Evolutionary conservation across 352 stramenopile genomes (phyloP), one percentile per base, ranked within the genome.

Genomic region (Phytophthora citricola): DNA sequence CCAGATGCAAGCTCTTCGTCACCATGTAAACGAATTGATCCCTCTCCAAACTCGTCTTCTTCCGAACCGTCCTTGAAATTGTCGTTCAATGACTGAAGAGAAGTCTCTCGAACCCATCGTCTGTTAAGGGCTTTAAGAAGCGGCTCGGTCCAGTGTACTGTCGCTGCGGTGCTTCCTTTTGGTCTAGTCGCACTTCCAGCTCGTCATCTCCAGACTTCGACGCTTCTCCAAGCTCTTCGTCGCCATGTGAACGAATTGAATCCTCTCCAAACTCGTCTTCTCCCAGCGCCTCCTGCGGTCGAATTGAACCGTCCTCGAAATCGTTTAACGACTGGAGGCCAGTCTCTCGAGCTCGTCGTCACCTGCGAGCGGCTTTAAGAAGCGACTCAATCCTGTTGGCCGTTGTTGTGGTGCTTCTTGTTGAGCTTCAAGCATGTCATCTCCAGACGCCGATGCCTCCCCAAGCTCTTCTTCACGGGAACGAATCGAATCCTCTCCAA

Each of bases 401-500:
- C 11, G 6, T 3, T 34, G 31, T 8, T 34, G 31, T 11, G 31
- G 8, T 34, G 31, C 8, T 34, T 34, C 31, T 34, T 20, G 17
- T 20, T 20, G 17, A 20, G 17, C 17, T 20, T 20, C 17, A 20
- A 20, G 17, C 17, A 20, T 20, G 0, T 20, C 17, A 20, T 20
- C 31, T 34, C 11, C 31, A 34, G 31, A 34, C 31, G 8, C 1
- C 11, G 32, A 44, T 22, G 17, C 12, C 14, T 57, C 36, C 24
- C 34, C 34, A 34, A 36, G 32, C 20, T 41, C 31, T 12, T 55
- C 15, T 22, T 48, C 38, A 9, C 6, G 49, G 11, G 58, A 61
- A n/a, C 20, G 26, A 15, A 59, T 40, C 0, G 41, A 55, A 11
- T 43, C 24, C 12, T 66, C 56, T 1, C 24, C 61, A n/a, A 46